These are phyloP conservation scores for Sclerotinia sclerotiorum DNA, from an alignment of 2,329 filamentous ascomycete species.

Conservation along the genomic window DNA sequence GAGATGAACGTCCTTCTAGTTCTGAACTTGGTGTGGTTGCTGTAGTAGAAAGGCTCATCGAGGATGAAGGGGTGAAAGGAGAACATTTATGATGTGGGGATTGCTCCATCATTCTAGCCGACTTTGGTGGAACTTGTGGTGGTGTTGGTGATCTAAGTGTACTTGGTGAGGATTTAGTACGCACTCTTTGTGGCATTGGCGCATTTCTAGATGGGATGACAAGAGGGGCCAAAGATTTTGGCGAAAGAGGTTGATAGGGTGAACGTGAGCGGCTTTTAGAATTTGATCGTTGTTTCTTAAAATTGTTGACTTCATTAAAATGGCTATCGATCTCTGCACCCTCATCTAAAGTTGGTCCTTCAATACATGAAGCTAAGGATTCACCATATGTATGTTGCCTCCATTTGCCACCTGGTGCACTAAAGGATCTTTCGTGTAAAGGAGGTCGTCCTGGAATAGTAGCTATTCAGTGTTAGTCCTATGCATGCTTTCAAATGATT, in stretches of 20 bases:
- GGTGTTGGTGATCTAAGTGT: slow-evolving; percentile 50
- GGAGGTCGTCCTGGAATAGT: slow-evolving; percentile 66
- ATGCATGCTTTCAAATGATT: slow-evolving; percentile 7
- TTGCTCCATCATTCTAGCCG: slow-evolving; percentile 45
- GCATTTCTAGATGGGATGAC: slow-evolving; percentile 49
- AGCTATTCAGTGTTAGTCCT: slow-evolving; percentile 45
- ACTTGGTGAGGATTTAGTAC: slow-evolving; percentile 34
- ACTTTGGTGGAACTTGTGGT: slow-evolving; percentile 43
- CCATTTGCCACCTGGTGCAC: slow-evolving; percentile 55
- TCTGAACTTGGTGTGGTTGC: slow-evolving; percentile 24
- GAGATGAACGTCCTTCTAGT: slow-evolving; percentile 32
- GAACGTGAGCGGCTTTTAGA: slow-evolving; percentile 22
- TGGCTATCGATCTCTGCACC: slow-evolving; percentile 37
- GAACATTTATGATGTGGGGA: slow-evolving; percentile 47
- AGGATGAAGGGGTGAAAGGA: slow-evolving; percentile 42
- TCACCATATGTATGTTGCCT: slow-evolving; percentile 47
- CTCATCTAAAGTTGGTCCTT: slow-evolving; percentile 41
- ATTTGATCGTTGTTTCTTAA: slow-evolving; percentile 5
- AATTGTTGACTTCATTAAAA: slow-evolving; percentile 11
- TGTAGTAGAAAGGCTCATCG: slow-evolving; percentile 31
- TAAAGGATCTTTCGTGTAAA: slow-evolving; percentile 63
- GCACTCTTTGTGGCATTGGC: slow-evolving; percentile 28
- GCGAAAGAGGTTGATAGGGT: slow-evolving; percentile 48
- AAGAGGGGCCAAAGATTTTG: slow-evolving; percentile 56
- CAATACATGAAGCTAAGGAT: slow-evolving; percentile 40